Base-by-base conservation (phyloP, 1,284 basidiomycete species). In the Quambalaria eucalypti region DNA sequence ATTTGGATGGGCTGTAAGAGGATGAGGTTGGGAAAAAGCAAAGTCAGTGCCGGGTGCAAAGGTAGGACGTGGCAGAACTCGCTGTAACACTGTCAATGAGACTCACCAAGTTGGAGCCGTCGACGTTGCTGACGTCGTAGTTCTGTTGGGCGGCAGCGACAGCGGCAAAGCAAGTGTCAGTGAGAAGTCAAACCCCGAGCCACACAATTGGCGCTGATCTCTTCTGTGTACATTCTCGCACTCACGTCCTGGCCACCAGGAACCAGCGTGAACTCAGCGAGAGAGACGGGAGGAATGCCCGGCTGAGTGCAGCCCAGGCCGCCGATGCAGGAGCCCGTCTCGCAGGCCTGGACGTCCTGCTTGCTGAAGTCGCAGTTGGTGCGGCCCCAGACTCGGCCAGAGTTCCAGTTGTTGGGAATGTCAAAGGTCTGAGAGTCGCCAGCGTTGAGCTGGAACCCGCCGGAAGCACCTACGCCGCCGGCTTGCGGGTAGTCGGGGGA, bases 21-120 rank as follows among this genome's bases (percentile, higher is more conserved):
- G n/a, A n/a, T n/a, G n/a, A n/a, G n/a, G n/a, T n/a, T n/a, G n/a
- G n/a, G n/a, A n/a, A n/a, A n/a, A n/a, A n/a, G n/a, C n/a, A n/a
- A n/a, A n/a, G n/a, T n/a, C n/a, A n/a, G n/a, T n/a, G n/a, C n/a
- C n/a, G n/a, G n/a, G n/a, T n/a, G n/a, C n/a, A n/a, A n/a, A n/a
- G n/a, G n/a, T n/a, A n/a, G n/a, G n/a, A n/a, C n/a, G n/a, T n/a
- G n/a, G n/a, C n/a, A n/a, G n/a, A n/a, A n/a, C n/a, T n/a, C n/a
- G n/a, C n/a, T n/a, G n/a, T n/a, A n/a, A n/a, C n/a, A n/a, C n/a
- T n/a, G n/a, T n/a, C n/a, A n/a, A n/a, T n/a, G n/a, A n/a, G n/a
- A n/a, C n/a, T n/a, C n/a, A n/a, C n/a, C n/a, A 85, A 68, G 71
- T 85, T 84, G 71, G 79, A 82, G 0, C 82, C 82, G 63, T 83